phyloP scores from a whole-genome alignment of 2,329 filamentous ascomycete species.

The Ceratocystis albifundus region DNA sequence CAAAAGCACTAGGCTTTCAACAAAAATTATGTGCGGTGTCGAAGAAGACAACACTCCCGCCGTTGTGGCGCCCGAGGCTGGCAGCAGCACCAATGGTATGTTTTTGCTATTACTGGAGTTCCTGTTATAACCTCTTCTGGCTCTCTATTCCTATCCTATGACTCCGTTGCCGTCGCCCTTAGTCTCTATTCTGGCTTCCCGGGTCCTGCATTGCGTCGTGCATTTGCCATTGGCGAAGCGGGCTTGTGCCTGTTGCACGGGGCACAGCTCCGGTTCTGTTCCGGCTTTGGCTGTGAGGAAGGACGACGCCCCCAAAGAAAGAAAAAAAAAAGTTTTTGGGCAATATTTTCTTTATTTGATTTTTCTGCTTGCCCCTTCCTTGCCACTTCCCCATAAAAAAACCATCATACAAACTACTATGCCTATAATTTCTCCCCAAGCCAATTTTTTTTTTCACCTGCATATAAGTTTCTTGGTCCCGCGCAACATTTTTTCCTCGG shows the following conservation, averaged over 20 bases:
- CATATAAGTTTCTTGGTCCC: constrained; percentile 21
- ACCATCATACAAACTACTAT: neutral
- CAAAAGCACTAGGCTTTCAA: too few relatives aligned
- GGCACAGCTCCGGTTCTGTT: constrained; percentile 21
- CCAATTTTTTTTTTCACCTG: constrained; percentile 10
- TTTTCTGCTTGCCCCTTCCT: constrained; percentile 16
- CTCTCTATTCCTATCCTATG: neutral
- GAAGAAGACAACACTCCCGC: constrained; percentile 22
- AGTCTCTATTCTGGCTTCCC: neutral
- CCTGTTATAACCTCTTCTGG: neutral
- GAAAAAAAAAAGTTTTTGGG: constrained; percentile 10
- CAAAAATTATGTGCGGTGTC: constrained; percentile 20
- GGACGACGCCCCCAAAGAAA: constrained; percentile 14
- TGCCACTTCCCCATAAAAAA: constrained; percentile 21
- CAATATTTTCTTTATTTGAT: constrained; percentile 3
- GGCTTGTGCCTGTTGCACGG: neutral
- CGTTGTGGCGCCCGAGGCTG: constrained; percentile 13
- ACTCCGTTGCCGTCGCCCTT: neutral
- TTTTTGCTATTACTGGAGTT: constrained; percentile 5
- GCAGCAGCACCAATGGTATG: constrained; percentile 12
- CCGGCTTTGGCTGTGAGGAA: constrained; percentile 15
- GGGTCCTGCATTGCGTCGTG: neutral
- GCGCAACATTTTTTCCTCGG: constrained; percentile 11
- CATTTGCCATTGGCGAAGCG: constrained; percentile 3
- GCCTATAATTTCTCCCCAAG: neutral